phyloP scores from a whole-genome alignment of 305 asterid genomes.

The Fraxinus angustifolia region DNA sequence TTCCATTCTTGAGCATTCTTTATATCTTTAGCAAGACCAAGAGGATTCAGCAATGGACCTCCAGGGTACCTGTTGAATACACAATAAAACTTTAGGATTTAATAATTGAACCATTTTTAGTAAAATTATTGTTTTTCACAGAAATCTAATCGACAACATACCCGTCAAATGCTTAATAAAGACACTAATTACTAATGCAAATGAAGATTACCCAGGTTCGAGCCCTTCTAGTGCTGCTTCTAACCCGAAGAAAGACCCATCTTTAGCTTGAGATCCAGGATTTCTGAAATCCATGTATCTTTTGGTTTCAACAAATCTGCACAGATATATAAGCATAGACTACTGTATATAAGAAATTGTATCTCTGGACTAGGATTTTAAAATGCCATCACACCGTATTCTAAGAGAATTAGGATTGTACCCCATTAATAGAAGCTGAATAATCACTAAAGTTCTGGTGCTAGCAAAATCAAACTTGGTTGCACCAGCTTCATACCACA shows the following conservation, averaged over 20 bases:
- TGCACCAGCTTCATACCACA: slow-evolving; percentile 95
- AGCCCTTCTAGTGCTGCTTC: slow-evolving; percentile 77
- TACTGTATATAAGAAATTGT: not conserved
- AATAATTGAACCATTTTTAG: not conserved
- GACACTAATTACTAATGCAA: not conserved
- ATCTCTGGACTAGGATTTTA: not conserved
- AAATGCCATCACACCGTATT: not conserved
- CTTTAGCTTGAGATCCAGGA: slow-evolving; percentile 82
- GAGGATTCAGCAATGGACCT: slow-evolving; percentile 83
- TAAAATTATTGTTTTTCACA: not conserved
- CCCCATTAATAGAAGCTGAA: slow-evolving; percentile 83
- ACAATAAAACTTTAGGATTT: not conserved
- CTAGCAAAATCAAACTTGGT: slow-evolving; percentile 69
- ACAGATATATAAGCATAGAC: not conserved
- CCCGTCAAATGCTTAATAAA: not conserved
- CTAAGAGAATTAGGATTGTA: slow-evolving; percentile 23
- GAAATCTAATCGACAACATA: not conserved
- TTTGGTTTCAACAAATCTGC: slow-evolving; percentile 76
- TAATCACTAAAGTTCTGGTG: slow-evolving; percentile 49
- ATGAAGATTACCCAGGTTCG: slow-evolving; percentile 58
- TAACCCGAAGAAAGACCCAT: slow-evolving; percentile 63
- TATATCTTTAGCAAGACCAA: slow-evolving; percentile 80
- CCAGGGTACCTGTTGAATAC: slow-evolving; percentile 65
- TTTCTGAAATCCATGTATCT: slow-evolving; percentile 73
- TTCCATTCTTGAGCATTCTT: slow-evolving; percentile 79